A percentile compares a stretch with the other conserved stretches of the same genome.
phyloP scores from a whole-genome alignment of 1,139 yeast genomes.

The Arxiozyma heterogenica region DNA sequence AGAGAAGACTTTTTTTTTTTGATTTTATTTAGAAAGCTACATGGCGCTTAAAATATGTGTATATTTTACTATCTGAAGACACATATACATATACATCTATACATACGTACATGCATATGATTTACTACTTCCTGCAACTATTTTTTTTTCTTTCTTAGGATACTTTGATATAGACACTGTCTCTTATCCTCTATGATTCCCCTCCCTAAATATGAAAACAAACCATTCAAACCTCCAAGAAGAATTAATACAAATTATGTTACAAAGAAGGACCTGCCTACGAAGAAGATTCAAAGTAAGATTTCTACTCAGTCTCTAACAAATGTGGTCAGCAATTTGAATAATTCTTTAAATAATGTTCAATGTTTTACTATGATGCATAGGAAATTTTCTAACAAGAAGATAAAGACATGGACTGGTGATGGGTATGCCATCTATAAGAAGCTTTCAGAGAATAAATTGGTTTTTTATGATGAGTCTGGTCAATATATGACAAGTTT shows the following conservation, averaged over 20 bases:
- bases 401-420: slow-evolving; percentile 92
- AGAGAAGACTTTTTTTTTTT: no score
- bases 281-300: not conserved
- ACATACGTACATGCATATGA: not conserved
- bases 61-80: not conserved
- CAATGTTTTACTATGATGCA: slow-evolving; percentile 41
- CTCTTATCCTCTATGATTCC: slow-evolving; percentile 10
- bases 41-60: not conserved
- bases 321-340: not conserved
- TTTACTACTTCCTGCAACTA: no score
- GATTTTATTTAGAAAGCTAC: not conserved
- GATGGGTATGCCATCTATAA: slow-evolving; percentile 53
- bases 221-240: slow-evolving; percentile 31
- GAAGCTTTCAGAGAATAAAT: slow-evolving; percentile 7
- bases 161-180: not conserved
- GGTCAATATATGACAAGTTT: slow-evolving; percentile 27
- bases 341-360: not conserved
- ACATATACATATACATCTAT: not conserved
- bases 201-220: slow-evolving; percentile 26
- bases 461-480: slow-evolving; percentile 27
- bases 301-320: not conserved
- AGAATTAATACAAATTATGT: slow-evolving; percentile 7
- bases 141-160: no score
- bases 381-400: slow-evolving; percentile 64
- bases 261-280: not conserved